A percentile compares a stretch with the other conserved stretches of the same genome.
These are phyloP conservation scores for Trichoderma gamsii DNA, from an alignment of 495 filamentous ascomycete genomes.

Conservation along the genomic window DNA sequence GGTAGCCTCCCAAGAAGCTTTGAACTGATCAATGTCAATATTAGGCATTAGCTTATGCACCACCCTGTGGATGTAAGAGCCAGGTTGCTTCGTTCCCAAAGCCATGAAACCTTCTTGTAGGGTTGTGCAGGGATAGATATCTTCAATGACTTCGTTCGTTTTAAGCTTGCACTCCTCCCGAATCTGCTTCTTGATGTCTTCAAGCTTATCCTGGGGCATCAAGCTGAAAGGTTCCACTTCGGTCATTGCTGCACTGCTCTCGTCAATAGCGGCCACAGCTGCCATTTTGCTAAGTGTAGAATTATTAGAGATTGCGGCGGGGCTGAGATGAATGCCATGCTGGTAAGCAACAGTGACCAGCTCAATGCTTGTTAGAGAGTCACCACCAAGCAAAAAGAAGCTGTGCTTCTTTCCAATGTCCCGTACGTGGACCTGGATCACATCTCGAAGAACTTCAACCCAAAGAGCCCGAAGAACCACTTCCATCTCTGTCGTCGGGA, in stretches of 20 bases:
- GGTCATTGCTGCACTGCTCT: background rate
- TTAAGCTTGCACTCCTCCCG: constrained; percentile 7
- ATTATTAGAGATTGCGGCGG: background rate
- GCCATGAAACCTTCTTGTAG: constrained; percentile 49
- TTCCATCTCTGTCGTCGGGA: constrained; percentile 16
- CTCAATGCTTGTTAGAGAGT: constrained; percentile 6
- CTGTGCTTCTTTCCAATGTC: constrained; percentile 10
- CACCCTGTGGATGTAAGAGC: constrained; percentile 37
- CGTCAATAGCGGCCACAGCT: constrained; percentile 2
- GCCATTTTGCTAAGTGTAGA: constrained; percentile 11
- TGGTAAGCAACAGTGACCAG: constrained; percentile 8
- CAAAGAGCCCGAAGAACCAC: constrained; percentile 22
- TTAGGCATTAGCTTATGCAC: constrained; percentile 36
- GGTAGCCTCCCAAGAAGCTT: constrained; percentile 45
- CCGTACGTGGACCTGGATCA: constrained; percentile 23
- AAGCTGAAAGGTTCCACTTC: constrained; percentile 3
- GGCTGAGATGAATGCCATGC: constrained; percentile 9
- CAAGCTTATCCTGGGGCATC: background rate
- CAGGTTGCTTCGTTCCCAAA: constrained; percentile 33
- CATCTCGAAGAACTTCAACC: constrained; percentile 20
- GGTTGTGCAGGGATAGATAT: constrained; percentile 45
- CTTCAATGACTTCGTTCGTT: background rate
- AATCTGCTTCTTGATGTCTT: background rate
- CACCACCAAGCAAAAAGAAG: constrained; percentile 42
- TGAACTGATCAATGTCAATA: constrained; percentile 40